These are phyloP conservation scores for Serendipita sp. DNA, from an alignment of 768 basidiomycete species.

Conservation along the genomic window DNA sequence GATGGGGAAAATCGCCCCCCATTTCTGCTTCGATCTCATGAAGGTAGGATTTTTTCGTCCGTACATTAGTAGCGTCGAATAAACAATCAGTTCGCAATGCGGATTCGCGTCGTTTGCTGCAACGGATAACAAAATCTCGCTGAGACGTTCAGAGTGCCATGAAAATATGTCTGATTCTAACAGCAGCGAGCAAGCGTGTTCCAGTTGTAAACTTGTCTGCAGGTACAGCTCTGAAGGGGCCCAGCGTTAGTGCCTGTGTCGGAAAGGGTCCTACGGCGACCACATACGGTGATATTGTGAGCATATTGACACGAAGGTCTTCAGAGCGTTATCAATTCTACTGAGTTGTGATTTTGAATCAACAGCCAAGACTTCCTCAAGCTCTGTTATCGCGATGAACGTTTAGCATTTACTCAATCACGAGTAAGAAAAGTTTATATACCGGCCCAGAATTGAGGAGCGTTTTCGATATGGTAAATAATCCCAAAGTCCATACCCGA, in stretches of 20 bases:
- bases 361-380: constrained; percentile 65
- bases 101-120: constrained; percentile 61
- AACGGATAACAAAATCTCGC: constrained; percentile 44
- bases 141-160: constrained; percentile 87
- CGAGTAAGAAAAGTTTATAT: constrained; percentile 17
- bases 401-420: constrained; percentile 10
- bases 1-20: constrained; percentile 65
- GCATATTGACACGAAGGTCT: constrained; percentile 62
- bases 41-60: constrained; percentile 55
- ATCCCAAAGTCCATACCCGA: constrained; percentile 37
- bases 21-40: constrained; percentile 66
- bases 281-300: constrained; percentile 72
- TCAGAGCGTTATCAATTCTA: constrained; percentile 61
- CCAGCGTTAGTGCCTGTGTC: constrained; percentile 1
- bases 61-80: constrained; percentile 57
- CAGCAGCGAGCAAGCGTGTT: constrained; percentile 64
- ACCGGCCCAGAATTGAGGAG: constrained; percentile 89
- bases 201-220: constrained; percentile 64
- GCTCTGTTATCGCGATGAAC: constrained; percentile 34
- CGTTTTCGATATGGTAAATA: constrained; percentile 64
- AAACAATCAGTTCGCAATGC: constrained; percentile 64
- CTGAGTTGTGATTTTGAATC: constrained; percentile 50
- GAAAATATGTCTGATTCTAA: constrained; percentile 75
- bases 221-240: constrained; percentile 59
- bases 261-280: not conserved